Base-by-base conservation (phyloP, 1,284 basidiomycete genomes). In the Ganoderma meredithae region DNA sequence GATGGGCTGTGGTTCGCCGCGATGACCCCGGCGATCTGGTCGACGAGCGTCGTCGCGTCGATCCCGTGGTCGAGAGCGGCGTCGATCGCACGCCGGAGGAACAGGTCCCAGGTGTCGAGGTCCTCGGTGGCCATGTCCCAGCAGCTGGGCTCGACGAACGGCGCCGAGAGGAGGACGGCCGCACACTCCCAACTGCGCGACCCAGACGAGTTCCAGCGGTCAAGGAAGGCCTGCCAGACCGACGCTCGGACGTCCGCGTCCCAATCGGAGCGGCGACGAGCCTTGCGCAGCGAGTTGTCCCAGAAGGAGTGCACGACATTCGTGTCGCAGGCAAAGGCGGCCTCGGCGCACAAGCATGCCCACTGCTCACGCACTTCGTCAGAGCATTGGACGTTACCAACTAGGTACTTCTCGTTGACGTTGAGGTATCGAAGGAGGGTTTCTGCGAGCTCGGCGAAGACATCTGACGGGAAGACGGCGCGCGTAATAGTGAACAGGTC, bases 121-220 rank as follows among this genome's bases (percentile, higher is more conserved):
- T 92, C 89, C 17, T 86, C 83, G 41, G 81, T 82, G 19, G 76
- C 79, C 71, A 90, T 80, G 47, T 87, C 85, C 88, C 88, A 92
- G 15, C 80, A 76, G 72, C 81, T 81, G 9, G 78, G 72, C 65
- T 84, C 82, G 86, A 81, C 79, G 74, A 93, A 93, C 5, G 92
- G 92, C 62, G 87, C 81, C 39, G 82, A 82, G 58, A 93, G 83
- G 13, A 92, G 79, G 22, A 84, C 75, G n/a, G 85, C 78, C 13
- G 84, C 84, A 17, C 83, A 83, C 69, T 89, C 87, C 87, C 87
- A 92, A 19, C 77, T 79, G 1, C 74, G 70, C 8, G 73, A 73
- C 36, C 58, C 40, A 27, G 40, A 17, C 33, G 55, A 40, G 40
- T 75, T 78, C 90, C 90, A 92, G 22, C 81, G 81, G 65, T 86